Conservation (phyloP, 1,284 basidiomycete genomes). For the Leucoagaricus sp. region DNA sequence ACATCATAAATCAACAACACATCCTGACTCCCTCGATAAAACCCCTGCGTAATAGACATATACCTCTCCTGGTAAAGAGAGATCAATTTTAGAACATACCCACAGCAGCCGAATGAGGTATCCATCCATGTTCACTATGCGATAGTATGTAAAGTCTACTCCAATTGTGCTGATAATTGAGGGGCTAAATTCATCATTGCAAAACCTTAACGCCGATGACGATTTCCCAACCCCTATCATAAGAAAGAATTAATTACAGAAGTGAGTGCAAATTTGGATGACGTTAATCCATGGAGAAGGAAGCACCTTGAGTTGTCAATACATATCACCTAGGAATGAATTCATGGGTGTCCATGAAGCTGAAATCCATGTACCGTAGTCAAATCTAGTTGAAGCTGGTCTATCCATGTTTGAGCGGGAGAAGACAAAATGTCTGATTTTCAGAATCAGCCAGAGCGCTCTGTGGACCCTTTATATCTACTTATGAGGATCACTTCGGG, state of each 20-base stretch:
- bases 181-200: conserved; percentile 6
- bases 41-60: no score
- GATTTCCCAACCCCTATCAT: conserved; percentile 8
- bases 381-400: not conserved
- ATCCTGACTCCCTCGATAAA: no score
- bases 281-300: not conserved
- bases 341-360: no score
- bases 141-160: no score
- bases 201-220: conserved; percentile 3
- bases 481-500: not conserved
- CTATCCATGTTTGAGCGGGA: no score
- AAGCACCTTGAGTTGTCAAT: not conserved
- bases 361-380: no score
- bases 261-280: not conserved
- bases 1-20: no score
- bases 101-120: no score
- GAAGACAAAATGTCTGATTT: no score
- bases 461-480: not conserved
- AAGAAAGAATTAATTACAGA: not conserved
- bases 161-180: conserved; percentile 8
- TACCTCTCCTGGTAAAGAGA: no score
- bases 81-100: no score
- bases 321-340: not conserved
- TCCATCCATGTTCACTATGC: no score
- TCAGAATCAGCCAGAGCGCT: not conserved